Percentiles rank a stretch among this genome's conserved stretches.
Evolutionary conservation across 768 basidiomycete species (phyloP).

Genomic region (Tricholoma saponaceum): DNA sequence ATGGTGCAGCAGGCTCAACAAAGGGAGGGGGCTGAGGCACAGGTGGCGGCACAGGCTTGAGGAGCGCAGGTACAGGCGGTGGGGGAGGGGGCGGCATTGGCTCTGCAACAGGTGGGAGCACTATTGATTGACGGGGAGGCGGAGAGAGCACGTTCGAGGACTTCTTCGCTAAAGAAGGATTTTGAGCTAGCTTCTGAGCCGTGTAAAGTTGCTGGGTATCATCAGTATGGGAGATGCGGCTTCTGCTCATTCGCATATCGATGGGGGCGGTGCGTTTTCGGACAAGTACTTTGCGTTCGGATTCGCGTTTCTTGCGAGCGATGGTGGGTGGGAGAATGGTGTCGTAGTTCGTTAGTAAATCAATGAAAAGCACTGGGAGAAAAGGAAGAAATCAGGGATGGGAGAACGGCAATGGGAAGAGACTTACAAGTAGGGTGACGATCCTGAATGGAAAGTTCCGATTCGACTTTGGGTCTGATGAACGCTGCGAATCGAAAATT

Average conservation of each 20-base stretch:
- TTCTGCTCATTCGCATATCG: constrained; percentile 85
- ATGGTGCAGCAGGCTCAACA: constrained; percentile 11
- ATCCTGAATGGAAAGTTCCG: constrained; percentile 85
- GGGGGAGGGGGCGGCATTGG: constrained; percentile 11
- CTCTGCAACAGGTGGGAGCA: constrained; percentile 14
- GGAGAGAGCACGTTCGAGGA: constrained; percentile 28
- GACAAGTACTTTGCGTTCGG: constrained; percentile 77
- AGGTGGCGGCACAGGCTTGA: constrained; percentile 3
- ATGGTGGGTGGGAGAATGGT: constrained; percentile 78
- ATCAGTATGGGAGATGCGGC: constrained; percentile 65
- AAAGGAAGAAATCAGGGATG: not conserved
- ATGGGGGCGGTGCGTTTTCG: constrained; percentile 85
- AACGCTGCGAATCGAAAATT: constrained; percentile 46
- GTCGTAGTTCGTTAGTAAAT: constrained; percentile 74
- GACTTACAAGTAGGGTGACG: constrained; percentile 74
- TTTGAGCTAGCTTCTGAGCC: constrained; percentile 62
- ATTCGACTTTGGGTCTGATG: constrained; percentile 78
- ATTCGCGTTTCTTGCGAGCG: constrained; percentile 80
- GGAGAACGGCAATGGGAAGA: not conserved
- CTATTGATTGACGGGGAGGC: constrained; percentile 22
- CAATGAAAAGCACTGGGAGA: constrained; percentile 71
- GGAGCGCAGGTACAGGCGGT: constrained; percentile 1
- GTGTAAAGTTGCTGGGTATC: constrained; percentile 70
- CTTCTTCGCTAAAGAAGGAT: constrained; percentile 37
- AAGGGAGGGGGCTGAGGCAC: constrained; percentile 20